Evolutionary conservation across 345 rosid genomes (phyloP).

Genomic region (Physaria fendleri): DNA sequence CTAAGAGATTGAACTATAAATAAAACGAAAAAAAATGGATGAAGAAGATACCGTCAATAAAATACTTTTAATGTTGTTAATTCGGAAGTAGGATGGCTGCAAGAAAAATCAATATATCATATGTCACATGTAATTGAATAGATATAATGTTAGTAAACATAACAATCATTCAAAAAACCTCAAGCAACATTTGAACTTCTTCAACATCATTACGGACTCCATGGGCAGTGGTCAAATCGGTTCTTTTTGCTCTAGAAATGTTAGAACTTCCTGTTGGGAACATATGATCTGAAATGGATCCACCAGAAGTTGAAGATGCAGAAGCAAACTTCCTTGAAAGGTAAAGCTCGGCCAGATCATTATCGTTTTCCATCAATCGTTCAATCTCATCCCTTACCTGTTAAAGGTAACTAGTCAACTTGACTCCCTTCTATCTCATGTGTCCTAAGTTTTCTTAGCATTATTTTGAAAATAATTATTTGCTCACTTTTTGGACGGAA

Average conservation of each 20-base stretch:
- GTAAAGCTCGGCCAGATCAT: conserved; percentile 90
- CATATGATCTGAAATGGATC: conserved; percentile 61
- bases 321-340: conserved; percentile 76
- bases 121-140: not conserved
- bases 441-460: too few species aligned
- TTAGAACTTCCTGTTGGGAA: conserved; percentile 87
- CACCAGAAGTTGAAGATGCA: conserved; percentile 65
- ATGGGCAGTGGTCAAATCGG: conserved; percentile 62
- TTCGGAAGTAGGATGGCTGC: conserved; percentile 90
- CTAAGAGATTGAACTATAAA: conserved; percentile 1
- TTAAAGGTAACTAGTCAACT: not conserved
- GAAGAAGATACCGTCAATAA: conserved; percentile 11
- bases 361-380: conserved; percentile 85
- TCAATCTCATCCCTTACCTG: conserved; percentile 95
- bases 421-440: too few species aligned
- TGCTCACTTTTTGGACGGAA: conserved; percentile 74
- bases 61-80: conserved; percentile 72
- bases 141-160: not conserved
- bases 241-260: conserved; percentile 89
- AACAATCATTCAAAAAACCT: conserved; percentile 49
- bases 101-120: conserved; percentile 2
- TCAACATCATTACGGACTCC: conserved; percentile 89
- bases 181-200: conserved; percentile 93
- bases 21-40: not conserved
- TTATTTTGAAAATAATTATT: too few species aligned